Percentiles rank a stretch among this genome's conserved stretches.
Evolutionary conservation across 495 filamentous ascomycete genomes (phyloP).

Genomic region (Neurospora africana): DNA sequence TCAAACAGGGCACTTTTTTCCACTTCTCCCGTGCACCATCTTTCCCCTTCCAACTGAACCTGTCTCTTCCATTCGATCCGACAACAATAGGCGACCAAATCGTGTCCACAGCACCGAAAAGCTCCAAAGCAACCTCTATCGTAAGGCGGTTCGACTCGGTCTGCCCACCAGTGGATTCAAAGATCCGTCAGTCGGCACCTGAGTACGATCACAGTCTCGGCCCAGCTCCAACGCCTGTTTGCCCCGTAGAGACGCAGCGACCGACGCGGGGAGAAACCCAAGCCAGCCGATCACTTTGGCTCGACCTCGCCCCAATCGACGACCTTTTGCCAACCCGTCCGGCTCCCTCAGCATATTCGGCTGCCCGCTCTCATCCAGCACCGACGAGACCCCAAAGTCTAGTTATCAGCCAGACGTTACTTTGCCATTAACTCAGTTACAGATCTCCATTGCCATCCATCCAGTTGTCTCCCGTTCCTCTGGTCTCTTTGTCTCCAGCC

Average conservation of each 20-base stretch:
- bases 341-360: neutral
- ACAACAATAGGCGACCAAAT: neutral
- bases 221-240: neutral
- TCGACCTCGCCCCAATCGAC: neutral
- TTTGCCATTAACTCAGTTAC: neutral
- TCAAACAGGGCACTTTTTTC: neutral
- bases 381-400: neutral
- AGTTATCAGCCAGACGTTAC: neutral
- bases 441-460: neutral
- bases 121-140: neutral
- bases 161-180: neutral
- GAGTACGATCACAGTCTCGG: neutral
- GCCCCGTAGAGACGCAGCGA: neutral
- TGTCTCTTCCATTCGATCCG: neutral
- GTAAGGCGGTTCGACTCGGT: neutral
- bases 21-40: neutral
- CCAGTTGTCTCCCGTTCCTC: neutral
- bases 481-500: neutral
- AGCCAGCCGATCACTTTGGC: neutral
- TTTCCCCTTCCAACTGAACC: neutral
- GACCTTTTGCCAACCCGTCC: neutral
- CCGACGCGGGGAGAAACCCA: neutral
- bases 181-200: neutral
- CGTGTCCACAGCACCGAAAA: neutral
- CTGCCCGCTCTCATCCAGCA: neutral